Evolutionary conservation across 768 basidiomycete genomes (phyloP).

Genomic region (Podaxis mareebaensis): DNA sequence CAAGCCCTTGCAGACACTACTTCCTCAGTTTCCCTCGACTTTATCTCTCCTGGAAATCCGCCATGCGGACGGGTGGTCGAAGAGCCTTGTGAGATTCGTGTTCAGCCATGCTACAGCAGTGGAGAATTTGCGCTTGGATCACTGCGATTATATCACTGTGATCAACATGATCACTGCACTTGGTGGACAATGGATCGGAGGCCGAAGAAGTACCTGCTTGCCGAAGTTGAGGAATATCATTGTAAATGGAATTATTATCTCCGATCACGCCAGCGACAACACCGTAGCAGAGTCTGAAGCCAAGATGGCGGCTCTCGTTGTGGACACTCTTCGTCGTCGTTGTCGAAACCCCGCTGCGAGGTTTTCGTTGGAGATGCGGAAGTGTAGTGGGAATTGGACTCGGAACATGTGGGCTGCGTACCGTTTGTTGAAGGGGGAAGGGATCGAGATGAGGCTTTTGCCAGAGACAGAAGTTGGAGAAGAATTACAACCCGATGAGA

Average conservation of each 20-base stretch:
- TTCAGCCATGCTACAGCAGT: not conserved
- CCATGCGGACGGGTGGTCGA: not conserved
- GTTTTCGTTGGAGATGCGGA: not conserved
- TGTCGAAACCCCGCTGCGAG: not conserved
- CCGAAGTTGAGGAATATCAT: not conserved
- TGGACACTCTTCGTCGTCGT: not conserved
- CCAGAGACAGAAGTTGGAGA: too few relatives aligned
- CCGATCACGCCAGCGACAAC: not conserved
- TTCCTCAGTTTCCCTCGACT: not conserved
- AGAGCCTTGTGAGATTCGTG: not conserved
- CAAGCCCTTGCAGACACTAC: not conserved
- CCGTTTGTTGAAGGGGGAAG: not conserved
- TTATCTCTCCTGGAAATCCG: not conserved
- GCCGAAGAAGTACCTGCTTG: not conserved
- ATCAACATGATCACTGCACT: not conserved
- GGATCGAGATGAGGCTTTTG: not conserved
- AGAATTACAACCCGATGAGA: too few relatives aligned
- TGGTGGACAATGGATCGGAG: not conserved
- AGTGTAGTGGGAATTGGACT: not conserved
- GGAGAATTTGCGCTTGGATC: not conserved
- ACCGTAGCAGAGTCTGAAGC: not conserved
- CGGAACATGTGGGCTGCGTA: not conserved
- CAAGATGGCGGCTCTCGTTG: not conserved
- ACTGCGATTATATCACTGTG: not conserved
- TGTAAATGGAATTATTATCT: not conserved